Percentiles rank a stretch among this genome's conserved stretches.
phyloP scores from a whole-genome alignment of 1,139 yeast species.

The Pichia inconspicua region DNA sequence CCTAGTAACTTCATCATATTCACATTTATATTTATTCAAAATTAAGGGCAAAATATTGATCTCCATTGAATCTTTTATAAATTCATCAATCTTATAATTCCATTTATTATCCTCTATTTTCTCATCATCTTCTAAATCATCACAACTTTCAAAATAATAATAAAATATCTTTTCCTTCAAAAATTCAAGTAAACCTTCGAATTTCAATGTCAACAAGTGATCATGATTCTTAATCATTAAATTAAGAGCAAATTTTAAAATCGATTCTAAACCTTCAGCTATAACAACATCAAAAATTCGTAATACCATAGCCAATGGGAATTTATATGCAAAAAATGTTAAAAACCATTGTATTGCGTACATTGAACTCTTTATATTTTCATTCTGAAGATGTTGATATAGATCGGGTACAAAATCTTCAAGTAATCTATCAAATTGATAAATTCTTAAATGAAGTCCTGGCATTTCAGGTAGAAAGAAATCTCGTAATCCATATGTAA shows the following conservation, averaged over 20 bases:
- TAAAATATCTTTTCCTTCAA: constrained; percentile 75
- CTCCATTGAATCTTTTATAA: constrained; percentile 73
- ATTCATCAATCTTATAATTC: constrained; percentile 56
- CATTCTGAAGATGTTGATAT: constrained; percentile 67
- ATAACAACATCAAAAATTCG: constrained; percentile 79
- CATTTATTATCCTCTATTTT: constrained; percentile 12
- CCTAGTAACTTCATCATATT: constrained; percentile 65
- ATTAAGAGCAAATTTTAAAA: constrained; percentile 73
- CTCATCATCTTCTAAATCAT: constrained; percentile 2
- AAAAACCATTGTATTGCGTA: constrained; percentile 95
- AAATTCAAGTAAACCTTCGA: constrained; percentile 68
- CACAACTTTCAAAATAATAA: constrained; percentile 43
- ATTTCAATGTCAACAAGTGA: constrained; percentile 50
- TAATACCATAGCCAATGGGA: constrained; percentile 76
- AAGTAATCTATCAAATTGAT: constrained; percentile 80
- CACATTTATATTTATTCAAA: constrained; percentile 60
- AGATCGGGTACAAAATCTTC: constrained; percentile 64
- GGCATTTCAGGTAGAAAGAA: constrained; percentile 87
- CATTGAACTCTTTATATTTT: constrained; percentile 86
- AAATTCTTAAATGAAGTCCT: constrained; percentile 74
- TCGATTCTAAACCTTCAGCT: constrained; percentile 81
- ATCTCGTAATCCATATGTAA: constrained; percentile 68
- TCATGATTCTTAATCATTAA: constrained; percentile 62
- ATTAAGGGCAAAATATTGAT: constrained; percentile 67
- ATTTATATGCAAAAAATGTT: constrained; percentile 87